Evolutionary conservation across 2,329 filamentous ascomycete species (phyloP).

Genomic region (Phialophora verrucosa): DNA sequence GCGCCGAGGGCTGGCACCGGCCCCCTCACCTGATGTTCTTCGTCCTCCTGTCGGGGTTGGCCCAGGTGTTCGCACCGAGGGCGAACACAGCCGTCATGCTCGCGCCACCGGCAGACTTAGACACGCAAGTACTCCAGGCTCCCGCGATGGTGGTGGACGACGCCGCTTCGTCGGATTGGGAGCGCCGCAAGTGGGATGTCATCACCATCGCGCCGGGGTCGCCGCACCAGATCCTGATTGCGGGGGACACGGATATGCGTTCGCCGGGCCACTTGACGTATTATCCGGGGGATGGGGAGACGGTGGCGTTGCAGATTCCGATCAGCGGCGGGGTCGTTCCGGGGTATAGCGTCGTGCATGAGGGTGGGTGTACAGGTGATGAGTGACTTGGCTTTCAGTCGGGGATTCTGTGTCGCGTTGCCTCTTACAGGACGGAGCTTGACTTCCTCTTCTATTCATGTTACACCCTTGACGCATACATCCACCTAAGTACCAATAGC

Average conservation of each 20-base stretch:
- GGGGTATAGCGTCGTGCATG: conserved; percentile 21
- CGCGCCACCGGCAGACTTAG: too few relatives aligned
- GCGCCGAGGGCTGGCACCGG: conserved; percentile 31
- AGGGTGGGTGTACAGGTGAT: conserved; percentile 22
- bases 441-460: not conserved
- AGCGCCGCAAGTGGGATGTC: not conserved
- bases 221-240: conserved; percentile 37
- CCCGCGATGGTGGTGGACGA: not conserved
- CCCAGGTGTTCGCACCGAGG: conserved; percentile 3
- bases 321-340: conserved; percentile 36
- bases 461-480: not conserved
- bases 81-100: not conserved
- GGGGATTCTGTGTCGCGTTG: not conserved
- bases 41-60: conserved; percentile 6
- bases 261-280: conserved; percentile 41
- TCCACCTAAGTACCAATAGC: not conserved
- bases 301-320: conserved; percentile 41
- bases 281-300: conserved; percentile 39
- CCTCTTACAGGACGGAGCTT: not conserved
- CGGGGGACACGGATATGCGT: conserved; percentile 37
- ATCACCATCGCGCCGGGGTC: conserved; percentile 21
- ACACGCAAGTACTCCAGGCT: not conserved
- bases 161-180: too few relatives aligned
- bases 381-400: not conserved
- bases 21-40: conserved; percentile 31